A percentile compares a stretch with the other conserved stretches of the same genome.
These are phyloP conservation scores for Pholiota microspora DNA, from an alignment of 768 basidiomycete genomes.

Conservation along the genomic window DNA sequence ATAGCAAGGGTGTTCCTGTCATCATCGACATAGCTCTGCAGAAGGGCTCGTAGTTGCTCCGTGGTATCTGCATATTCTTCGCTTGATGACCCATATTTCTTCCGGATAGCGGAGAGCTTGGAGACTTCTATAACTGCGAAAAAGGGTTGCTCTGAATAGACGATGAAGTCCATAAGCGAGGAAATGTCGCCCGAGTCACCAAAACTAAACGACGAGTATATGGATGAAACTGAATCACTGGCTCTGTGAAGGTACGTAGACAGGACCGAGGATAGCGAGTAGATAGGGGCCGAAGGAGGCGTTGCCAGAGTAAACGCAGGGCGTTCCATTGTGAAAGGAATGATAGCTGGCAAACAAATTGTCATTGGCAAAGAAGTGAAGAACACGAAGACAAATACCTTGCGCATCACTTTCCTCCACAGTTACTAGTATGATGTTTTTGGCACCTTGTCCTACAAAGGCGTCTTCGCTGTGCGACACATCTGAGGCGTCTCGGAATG, in stretches of 20 bases:
- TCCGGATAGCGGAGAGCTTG: conserved; percentile 46
- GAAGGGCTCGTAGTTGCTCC: conserved; percentile 42
- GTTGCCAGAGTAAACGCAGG: conserved; percentile 45
- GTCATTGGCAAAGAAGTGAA: conserved; percentile 1
- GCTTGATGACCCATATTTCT: conserved; percentile 46
- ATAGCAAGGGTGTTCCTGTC: conserved; percentile 47
- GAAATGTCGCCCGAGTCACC: conserved; percentile 28
- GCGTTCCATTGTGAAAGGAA: conserved; percentile 46
- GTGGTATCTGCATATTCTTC: conserved; percentile 51
- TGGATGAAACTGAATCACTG: conserved; percentile 49
- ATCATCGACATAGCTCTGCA: conserved; percentile 40
- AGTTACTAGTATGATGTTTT: conserved; percentile 51
- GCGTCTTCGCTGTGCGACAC: conserved; percentile 31
- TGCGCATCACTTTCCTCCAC: conserved; percentile 52
- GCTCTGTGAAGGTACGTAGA: conserved; percentile 61
- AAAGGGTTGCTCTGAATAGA: conserved; percentile 43
- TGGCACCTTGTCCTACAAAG: conserved; percentile 58
- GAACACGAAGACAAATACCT: conserved; percentile 34
- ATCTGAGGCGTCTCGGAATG: conserved; percentile 35
- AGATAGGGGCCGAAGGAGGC: conserved; percentile 26
- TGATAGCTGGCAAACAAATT: conserved; percentile 39
- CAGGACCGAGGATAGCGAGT: conserved; percentile 51
- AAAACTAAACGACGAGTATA: conserved; percentile 38
- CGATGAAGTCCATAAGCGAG: conserved; percentile 50
- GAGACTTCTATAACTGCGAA: conserved; percentile 67